phyloP scores from a whole-genome alignment of 139 green algal genomes.

The Spirogloea muscicola region DNA sequence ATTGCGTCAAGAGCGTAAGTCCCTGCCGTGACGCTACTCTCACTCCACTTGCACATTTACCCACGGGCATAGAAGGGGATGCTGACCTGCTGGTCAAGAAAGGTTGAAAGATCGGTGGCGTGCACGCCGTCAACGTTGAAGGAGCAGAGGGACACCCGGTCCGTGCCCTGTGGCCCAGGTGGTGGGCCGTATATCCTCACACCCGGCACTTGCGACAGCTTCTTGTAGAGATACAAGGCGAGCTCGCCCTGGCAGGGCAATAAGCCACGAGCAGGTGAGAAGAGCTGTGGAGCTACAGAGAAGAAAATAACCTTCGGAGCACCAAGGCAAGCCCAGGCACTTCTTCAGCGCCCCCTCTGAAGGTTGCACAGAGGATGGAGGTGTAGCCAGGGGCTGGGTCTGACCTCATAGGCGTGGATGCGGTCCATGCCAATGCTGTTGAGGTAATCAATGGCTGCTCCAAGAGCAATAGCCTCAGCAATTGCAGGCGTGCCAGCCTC shows the following conservation, averaged over 20 bases:
- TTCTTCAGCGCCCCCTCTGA: too few relatives aligned
- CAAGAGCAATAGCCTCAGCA: conserved; percentile 75
- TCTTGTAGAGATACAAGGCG: conserved; percentile 73
- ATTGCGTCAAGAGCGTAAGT: too few relatives aligned
- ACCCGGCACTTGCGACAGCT: conserved; percentile 61
- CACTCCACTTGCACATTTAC: too few relatives aligned
- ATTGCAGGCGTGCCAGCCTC: conserved; percentile 97
- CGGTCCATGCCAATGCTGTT: conserved; percentile 54
- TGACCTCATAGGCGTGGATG: conserved; percentile 53
- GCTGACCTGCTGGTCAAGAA: conserved; percentile 71
- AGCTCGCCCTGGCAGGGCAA: too few relatives aligned
- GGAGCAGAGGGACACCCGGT: conserved; percentile 73
- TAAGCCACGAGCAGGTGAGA: too few relatives aligned
- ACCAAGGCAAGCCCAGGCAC: too few relatives aligned
- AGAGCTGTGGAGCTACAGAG: too few relatives aligned
- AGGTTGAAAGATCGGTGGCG: conserved; percentile 87
- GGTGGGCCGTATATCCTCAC: conserved; percentile 85
- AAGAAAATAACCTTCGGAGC: too few relatives aligned
- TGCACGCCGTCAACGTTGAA: conserved; percentile 97
- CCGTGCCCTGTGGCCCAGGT: conserved; percentile 34
- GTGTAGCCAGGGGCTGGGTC: too few relatives aligned
- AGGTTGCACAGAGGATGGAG: too few relatives aligned
- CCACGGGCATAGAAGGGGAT: too few relatives aligned
- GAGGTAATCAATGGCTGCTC: conserved; percentile 73
- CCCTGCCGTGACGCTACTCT: too few relatives aligned